Percentiles rank a stretch among this genome's conserved stretches.
Conservation (phyloP, 495 filamentous ascomycete species). For the Halenospora varia region DNA sequence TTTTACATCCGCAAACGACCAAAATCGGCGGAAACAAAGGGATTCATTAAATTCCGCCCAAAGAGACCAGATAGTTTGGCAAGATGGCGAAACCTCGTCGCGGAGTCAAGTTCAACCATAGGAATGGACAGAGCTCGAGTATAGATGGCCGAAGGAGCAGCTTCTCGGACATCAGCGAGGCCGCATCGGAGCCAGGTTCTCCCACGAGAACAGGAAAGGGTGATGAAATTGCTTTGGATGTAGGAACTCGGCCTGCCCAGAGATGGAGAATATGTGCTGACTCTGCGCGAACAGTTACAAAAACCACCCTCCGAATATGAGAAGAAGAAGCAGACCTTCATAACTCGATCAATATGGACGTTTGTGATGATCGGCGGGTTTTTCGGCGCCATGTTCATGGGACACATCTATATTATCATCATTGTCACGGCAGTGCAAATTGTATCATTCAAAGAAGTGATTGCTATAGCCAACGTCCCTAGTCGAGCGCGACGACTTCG, state of each 20-base stretch:
- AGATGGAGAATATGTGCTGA: not conserved
- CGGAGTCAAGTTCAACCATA: slow-evolving; percentile 79
- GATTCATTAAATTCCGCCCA: slow-evolving; percentile 3
- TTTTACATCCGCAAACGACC: not conserved
- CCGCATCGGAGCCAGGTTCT: slow-evolving; percentile 47
- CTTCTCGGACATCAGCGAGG: slow-evolving; percentile 80
- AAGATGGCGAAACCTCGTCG: slow-evolving; percentile 72
- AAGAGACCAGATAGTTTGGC: not conserved
- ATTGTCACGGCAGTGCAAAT: slow-evolving; percentile 93
- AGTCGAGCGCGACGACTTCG: slow-evolving; percentile 85
- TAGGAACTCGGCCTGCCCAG: slow-evolving; percentile 15
- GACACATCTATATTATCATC: slow-evolving; percentile 93
- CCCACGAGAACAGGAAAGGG: slow-evolving; percentile 13
- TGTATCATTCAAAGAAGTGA: slow-evolving; percentile 98
- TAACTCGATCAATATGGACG: slow-evolving; percentile 96
- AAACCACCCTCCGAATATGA: slow-evolving; percentile 71
- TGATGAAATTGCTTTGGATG: slow-evolving; percentile 23
- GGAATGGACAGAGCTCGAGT: slow-evolving; percentile 41
- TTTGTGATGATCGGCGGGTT: slow-evolving; percentile 95
- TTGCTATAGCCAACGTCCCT: slow-evolving; percentile 93
- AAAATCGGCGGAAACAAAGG: slow-evolving; percentile 10
- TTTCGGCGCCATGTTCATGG: slow-evolving; percentile 86
- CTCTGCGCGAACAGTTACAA: slow-evolving; percentile 34
- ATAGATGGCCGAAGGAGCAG: slow-evolving; percentile 57
- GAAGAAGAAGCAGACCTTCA: slow-evolving; percentile 98